Evolutionary conservation across 768 basidiomycete species (phyloP), one percentile per base, ranked within the genome.

Genomic region (Kwoniella mangroviensis): DNA sequence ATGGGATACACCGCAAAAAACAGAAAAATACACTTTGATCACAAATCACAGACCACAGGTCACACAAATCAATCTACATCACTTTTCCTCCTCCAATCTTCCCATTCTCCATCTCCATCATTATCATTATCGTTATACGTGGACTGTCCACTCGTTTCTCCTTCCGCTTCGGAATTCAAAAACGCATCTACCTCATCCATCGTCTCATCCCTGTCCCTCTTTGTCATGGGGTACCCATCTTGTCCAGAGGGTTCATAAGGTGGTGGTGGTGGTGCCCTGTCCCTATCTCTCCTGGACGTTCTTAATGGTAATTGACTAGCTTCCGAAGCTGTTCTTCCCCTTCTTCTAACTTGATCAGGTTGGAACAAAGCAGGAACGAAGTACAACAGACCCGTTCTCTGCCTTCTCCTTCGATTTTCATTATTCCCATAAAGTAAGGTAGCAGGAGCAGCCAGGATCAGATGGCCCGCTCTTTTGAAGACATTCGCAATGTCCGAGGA

Each of bases 391-490:
- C 76, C 76, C 17, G 68, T 74, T 57, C 74, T 63, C 4, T 34
- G 21, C 42, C 68, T 60, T 28, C 66, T 45, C 26, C 43, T 28
- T 34, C n/a, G 19, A 10, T 41, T 34, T 4, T 56, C 58, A 17
- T 67, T 15, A 55, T 68, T 63, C 41, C 66, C 57, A 22, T 64
- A 42, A 4, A 79, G 63, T 19, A 80, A 22, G 4, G 73, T 76
- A 24, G 77, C 79, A 21, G 79, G 75, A 12, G 73, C 75, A 13
- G 77, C 73, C 19, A 73, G 69, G 60, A 80, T 78, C 24, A 80
- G 63, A 64, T 77, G 65, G 4, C 77, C 77, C n/a, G 79, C 79
- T 26, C 77, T 64, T 7, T 66, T 66, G 41, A 77, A 71, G 5
- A 66, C 71, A 22, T 67, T 69, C 11, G 71, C 71, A 26, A 76